Evolutionary conservation across 345 rosid genomes (phyloP), one percentile per base, ranked within the genome.

Genomic region (Eutrema japonicum): DNA sequence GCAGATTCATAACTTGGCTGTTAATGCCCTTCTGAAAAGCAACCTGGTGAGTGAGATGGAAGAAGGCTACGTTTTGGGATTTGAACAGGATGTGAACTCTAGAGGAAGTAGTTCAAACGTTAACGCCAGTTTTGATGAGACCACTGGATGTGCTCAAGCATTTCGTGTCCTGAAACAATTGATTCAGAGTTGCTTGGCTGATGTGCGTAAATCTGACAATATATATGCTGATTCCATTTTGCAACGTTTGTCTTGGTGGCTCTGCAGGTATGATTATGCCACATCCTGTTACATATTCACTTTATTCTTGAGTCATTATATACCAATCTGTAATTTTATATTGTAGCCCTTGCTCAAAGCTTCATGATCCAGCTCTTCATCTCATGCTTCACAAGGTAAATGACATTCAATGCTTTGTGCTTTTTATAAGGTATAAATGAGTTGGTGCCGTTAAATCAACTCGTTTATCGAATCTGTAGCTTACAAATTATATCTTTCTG

Each of bases 1-100:
- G 56, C 89, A 93, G 98, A 87, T 94, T 79, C 96, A 91, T 81
- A 83, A 94, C 82, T 85, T 94, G 79, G 97, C 95, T 80, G 97
- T 88, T 72, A 71, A 91, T 84, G 97, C 97, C 74, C 94, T 94
- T 82, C 78, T 94, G 73, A 94, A 94, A 82, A 89, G 97, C 85
- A 91, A 85, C 86, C 95, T 89, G 80, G 86, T 94, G 62, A 87
- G 85, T 77, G 98, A 91, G 83, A 81, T 91, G 85, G 98, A 91
- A 85, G 97, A 96, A 52, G 91, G 98, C 51, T 78, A 78, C 64
- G 78, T 85, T 64, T 77, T 85, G 62, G 92, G 90, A 58, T 91
- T 86, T 76, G 95, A 88, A 11, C 85, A 80, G 51, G 98, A 87
- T 48, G 46, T 60, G 57, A 72, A 48, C 80, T 59, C 82, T 33